Evolutionary conservation across 495 filamentous ascomycete species (phyloP).

Genomic region (Alectoria sarmentosa): DNA sequence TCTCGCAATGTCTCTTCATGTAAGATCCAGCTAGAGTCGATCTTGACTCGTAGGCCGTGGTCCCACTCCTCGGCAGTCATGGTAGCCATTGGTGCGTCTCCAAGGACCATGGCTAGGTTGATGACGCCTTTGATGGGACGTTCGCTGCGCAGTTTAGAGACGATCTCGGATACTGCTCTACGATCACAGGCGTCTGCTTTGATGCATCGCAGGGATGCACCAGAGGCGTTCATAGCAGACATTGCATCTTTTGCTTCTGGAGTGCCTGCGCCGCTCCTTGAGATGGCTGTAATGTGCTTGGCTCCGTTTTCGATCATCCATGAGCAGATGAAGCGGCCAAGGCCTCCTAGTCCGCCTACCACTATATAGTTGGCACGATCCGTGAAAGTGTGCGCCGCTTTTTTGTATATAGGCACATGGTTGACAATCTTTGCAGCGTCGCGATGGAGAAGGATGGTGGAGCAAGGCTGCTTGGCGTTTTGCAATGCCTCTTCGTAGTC

Average conservation of each 20-base stretch:
- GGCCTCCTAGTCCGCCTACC: constrained; percentile 40
- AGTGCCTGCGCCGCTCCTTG: constrained; percentile 6
- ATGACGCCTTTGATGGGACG: constrained; percentile 37
- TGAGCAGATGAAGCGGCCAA: constrained; percentile 39
- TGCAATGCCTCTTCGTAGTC: constrained; percentile 3
- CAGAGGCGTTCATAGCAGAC: neutral
- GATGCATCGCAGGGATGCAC: constrained; percentile 26
- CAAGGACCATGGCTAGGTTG: constrained; percentile 38
- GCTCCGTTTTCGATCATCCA: constrained; percentile 51
- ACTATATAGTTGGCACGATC: constrained; percentile 35
- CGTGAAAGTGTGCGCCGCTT: neutral
- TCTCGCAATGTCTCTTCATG: constrained; percentile 12
- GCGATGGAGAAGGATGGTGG: constrained; percentile 4
- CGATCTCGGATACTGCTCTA: constrained; percentile 10
- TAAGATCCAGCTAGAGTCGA: constrained; percentile 21
- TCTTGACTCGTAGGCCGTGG: constrained; percentile 24
- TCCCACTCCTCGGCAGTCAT: constrained; percentile 30
- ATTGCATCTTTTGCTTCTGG: neutral
- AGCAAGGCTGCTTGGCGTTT: neutral
- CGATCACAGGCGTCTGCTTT: constrained; percentile 30
- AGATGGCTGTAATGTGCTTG: constrained; percentile 15
- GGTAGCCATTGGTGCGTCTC: constrained; percentile 26
- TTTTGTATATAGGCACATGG: constrained; percentile 1
- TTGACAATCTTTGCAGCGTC: neutral
- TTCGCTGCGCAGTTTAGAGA: constrained; percentile 13